Percentiles rank a stretch among this genome's conserved stretches.
Conservation (phyloP, 2,329 filamentous ascomycete genomes). For the Zopfia rhizophila region DNA sequence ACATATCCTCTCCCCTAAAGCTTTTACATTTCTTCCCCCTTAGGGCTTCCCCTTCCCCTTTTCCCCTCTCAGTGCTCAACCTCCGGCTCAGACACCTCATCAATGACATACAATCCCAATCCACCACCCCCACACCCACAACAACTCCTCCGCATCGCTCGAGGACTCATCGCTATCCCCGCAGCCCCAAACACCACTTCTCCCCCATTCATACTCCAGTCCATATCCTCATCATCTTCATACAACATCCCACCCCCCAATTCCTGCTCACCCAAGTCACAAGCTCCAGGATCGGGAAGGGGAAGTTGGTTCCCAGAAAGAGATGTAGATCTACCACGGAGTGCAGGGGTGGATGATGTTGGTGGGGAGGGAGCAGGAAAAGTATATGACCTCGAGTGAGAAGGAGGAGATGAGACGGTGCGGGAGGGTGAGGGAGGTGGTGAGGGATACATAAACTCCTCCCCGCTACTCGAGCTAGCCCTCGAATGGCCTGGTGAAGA, state of each 20-base stretch:
- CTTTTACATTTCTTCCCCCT: too few relatives aligned
- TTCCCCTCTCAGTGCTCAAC: too few relatives aligned
- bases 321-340: neutral
- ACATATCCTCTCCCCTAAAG: too few relatives aligned
- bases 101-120: too few relatives aligned
- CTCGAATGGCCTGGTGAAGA: too few relatives aligned
- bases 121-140: constrained; percentile 2
- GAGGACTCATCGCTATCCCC: constrained; percentile 24
- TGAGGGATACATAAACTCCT: constrained; percentile 18
- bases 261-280: constrained; percentile 16
- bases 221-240: constrained; percentile 10
- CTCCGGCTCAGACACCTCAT: too few relatives aligned
- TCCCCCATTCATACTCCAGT: constrained; percentile 26
- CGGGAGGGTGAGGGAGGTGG: constrained; percentile 11
- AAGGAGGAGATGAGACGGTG: constrained; percentile 4
- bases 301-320: neutral
- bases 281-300: constrained; percentile 5
- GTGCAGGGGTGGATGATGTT: neutral
- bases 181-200: constrained; percentile 24
- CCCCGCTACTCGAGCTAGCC: constrained; percentile 14
- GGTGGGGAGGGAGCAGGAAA: neutral
- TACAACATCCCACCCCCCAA: constrained; percentile 7
- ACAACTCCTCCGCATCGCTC: constrained; percentile 7
- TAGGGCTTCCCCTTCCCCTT: too few relatives aligned
- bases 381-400: too few relatives aligned